Evolutionary conservation across 495 filamentous ascomycete species (phyloP).

Genomic region (Talaromyces stipitatus): DNA sequence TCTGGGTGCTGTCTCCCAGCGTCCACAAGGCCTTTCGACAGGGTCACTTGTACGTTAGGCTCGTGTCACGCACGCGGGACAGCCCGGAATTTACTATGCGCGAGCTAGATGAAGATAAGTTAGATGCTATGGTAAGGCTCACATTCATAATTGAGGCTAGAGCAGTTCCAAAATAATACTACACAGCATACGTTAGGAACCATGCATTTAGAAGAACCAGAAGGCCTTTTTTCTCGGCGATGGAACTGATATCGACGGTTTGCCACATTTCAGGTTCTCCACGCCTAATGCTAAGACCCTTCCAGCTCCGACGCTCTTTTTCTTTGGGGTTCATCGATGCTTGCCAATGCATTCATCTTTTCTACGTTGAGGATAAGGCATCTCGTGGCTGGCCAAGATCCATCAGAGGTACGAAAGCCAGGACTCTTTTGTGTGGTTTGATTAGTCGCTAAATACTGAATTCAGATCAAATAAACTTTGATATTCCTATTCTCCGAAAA

Average conservation of each 20-base stretch:
- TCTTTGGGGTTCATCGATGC: conserved; percentile 8
- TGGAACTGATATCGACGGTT: background rate
- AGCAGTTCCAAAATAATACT: background rate
- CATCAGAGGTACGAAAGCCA: background rate
- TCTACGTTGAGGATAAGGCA: conserved; percentile 9
- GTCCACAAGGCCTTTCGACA: conserved; percentile 10
- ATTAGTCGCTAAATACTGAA: background rate
- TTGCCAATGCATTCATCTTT: conserved; percentile 12
- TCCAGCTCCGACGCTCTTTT: conserved; percentile 3
- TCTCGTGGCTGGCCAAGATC: conserved; percentile 7
- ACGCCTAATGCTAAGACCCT: conserved; percentile 1
- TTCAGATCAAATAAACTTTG: background rate
- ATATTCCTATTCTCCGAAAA: background rate
- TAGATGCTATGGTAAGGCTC: background rate
- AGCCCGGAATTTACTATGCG: background rate
- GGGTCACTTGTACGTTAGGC: conserved; percentile 7
- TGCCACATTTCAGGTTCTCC: background rate
- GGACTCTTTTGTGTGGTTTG: background rate
- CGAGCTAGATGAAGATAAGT: background rate
- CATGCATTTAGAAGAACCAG: background rate
- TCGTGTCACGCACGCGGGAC: background rate
- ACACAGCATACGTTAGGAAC: background rate
- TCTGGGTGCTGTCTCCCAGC: conserved; percentile 9
- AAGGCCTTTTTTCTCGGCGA: background rate
- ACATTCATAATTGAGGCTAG: background rate